A percentile compares a stretch with the other conserved stretches of the same genome.
phyloP scores from a whole-genome alignment of 78 protist species.

The Dictyostelium purpureum region DNA sequence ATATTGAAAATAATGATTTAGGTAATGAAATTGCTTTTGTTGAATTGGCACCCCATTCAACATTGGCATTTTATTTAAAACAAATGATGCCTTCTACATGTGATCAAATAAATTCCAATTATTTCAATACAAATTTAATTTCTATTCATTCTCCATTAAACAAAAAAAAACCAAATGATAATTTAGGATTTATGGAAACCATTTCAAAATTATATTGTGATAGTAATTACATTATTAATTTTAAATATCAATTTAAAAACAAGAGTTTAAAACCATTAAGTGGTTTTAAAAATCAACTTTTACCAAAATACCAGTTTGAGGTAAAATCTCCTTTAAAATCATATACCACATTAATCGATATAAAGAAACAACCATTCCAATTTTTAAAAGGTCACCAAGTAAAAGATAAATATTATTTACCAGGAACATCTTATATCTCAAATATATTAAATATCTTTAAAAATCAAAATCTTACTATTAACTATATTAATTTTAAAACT shows the following conservation, averaged over 20 bases:
- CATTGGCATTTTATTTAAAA: conserved; percentile 1
- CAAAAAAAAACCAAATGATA: background rate
- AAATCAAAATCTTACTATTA: background rate
- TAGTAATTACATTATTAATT: background rate
- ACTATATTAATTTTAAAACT: conserved; percentile 12
- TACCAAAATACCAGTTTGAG: background rate
- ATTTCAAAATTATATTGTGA: conserved; percentile 1
- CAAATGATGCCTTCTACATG: background rate
- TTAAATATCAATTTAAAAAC: background rate
- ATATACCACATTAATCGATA: conserved; percentile 22
- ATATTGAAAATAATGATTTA: background rate
- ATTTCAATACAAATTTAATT: background rate
- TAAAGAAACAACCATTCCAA: background rate
- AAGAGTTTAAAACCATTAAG: background rate
- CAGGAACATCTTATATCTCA: conserved; percentile 21
- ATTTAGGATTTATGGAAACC: background rate
- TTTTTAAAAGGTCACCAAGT: conserved; percentile 49
- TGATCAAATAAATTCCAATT: background rate
- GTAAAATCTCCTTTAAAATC: background rate
- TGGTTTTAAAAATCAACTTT: background rate
- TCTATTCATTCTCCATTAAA: background rate
- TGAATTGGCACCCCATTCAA: conserved; percentile 10
- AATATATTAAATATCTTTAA: background rate
- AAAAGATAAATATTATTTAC: conserved; percentile 5
- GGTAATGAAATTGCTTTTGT: background rate